Evolutionary conservation across 2,329 filamentous ascomycete genomes (phyloP).

Genomic region (Ophiostoma piceae): DNA sequence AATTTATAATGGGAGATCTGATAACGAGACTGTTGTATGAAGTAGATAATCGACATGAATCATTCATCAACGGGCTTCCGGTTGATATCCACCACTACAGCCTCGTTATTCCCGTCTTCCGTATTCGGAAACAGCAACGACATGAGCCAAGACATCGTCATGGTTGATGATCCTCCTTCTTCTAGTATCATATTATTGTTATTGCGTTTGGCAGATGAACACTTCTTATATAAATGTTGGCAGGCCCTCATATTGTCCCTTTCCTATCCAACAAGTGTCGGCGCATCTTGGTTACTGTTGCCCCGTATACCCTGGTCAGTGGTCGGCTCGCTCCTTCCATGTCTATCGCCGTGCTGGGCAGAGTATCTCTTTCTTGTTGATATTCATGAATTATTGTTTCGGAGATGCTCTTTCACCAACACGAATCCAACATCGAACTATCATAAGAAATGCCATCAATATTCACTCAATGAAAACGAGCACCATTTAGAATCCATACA

Average conservation of each 20-base stretch:
- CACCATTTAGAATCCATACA: background rate
- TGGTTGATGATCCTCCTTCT: background rate
- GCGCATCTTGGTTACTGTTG: no score
- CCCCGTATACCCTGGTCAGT: background rate
- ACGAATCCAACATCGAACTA: no score
- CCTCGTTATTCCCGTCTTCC: background rate
- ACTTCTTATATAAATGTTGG: no score
- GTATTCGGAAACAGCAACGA: background rate
- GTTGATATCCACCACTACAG: background rate
- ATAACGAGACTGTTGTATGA: background rate
- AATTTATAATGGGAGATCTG: background rate
- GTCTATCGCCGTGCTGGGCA: background rate
- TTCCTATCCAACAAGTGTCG: no score
- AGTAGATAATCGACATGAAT: background rate
- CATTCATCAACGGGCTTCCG: background rate
- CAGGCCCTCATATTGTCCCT: no score
- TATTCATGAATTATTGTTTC: background rate
- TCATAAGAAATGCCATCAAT: no score
- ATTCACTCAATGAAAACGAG: no score
- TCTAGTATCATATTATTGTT: no score
- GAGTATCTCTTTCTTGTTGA: background rate
- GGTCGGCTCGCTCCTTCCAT: background rate
- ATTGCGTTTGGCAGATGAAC: no score
- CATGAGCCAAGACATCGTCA: background rate
- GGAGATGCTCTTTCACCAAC: no score